Evolutionary conservation across 495 filamentous ascomycete genomes (phyloP), one percentile per base, ranked within the genome.

Genomic region (Hypomontagnella monticulosa): DNA sequence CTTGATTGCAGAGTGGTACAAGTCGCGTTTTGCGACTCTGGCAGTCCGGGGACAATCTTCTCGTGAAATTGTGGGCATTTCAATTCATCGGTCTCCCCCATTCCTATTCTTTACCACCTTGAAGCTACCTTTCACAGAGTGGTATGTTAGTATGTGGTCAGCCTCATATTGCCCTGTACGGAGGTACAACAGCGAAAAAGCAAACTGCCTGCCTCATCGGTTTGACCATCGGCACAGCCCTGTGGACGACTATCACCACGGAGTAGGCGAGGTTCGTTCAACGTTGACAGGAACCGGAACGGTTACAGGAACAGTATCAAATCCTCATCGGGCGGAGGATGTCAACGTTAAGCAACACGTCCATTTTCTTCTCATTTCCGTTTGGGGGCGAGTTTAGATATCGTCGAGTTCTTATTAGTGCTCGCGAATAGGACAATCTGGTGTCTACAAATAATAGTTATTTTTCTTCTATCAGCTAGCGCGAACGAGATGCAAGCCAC

Each of bases 261-360:
- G 65, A 68, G 53, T 68, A 68, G 58, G 59, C 65, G 65, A 68
- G 36, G 15, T 57, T 68, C 27, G 59, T 63, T 60, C 55, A 54
- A 63, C 61, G 23, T 53, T 15, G 19, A 60, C 38, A 40, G 36
- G 57, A 58, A 36, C 41, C 36, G 53, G 36, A 32, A 36, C 41
- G 18, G 40, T 55, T 55, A 62, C 58, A 41, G 58, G 42, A 62
- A 15, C 12, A 32, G 50, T 43, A 37, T 52, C 32, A 20, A 36
- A 65, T 59, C 49, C 54, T 66, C 16, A 52, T 47, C 32, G 23
- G 30, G 23, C 23, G 23, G 37, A 46, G 27, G n/a, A 19, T 46
- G 30, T 38, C 18, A 51, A 18, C 20, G 32, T 58, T 23, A 50
- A 51, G 38, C 46, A 50, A 38, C 49, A 44, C 41, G 19, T 12